Conservation (phyloP, 805 yeast genomes). For the Saccharomyces eubayanus region DNA sequence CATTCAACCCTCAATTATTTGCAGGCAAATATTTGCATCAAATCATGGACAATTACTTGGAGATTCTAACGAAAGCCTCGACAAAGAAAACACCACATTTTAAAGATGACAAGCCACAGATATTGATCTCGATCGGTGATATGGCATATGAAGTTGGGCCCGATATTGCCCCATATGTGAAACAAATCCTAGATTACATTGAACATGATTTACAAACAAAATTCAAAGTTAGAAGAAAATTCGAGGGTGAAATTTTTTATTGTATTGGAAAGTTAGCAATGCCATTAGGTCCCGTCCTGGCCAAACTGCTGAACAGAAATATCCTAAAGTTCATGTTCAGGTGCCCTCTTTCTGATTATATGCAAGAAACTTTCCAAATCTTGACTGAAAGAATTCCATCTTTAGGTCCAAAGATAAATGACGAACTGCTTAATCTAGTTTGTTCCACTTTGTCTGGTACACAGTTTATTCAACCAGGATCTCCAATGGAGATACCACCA, state of each 20-base stretch:
- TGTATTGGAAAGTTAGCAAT: conserved; percentile 75
- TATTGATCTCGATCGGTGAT: conserved; percentile 70
- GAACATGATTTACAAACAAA: conserved; percentile 57
- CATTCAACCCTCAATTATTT: conserved; percentile 62
- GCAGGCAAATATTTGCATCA: conserved; percentile 72
- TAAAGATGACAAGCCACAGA: conserved; percentile 52
- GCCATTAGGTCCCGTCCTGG: conserved; percentile 82
- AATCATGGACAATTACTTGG: conserved; percentile 64
- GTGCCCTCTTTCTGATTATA: conserved; percentile 68
- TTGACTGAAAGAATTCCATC: conserved; percentile 68
- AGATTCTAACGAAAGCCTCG: conserved; percentile 62
- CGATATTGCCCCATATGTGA: conserved; percentile 77
- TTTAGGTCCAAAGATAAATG: conserved; percentile 59
- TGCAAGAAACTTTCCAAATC: conserved; percentile 63
- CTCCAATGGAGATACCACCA: conserved; percentile 56
- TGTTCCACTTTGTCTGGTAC: conserved; percentile 72
- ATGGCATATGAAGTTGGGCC: conserved; percentile 64
- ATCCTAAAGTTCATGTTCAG: conserved; percentile 66
- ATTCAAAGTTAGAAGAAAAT: conserved; percentile 50
- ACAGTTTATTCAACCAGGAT: conserved; percentile 73
- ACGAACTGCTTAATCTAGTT: conserved; percentile 57
- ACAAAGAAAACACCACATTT: conserved; percentile 4
- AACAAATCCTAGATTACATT: conserved; percentile 69
- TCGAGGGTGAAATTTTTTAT: conserved; percentile 77
- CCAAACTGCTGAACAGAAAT: conserved; percentile 73